phyloP scores from a whole-genome alignment of 2,329 filamentous ascomycete genomes.

The Tolypocladium paradoxum region DNA sequence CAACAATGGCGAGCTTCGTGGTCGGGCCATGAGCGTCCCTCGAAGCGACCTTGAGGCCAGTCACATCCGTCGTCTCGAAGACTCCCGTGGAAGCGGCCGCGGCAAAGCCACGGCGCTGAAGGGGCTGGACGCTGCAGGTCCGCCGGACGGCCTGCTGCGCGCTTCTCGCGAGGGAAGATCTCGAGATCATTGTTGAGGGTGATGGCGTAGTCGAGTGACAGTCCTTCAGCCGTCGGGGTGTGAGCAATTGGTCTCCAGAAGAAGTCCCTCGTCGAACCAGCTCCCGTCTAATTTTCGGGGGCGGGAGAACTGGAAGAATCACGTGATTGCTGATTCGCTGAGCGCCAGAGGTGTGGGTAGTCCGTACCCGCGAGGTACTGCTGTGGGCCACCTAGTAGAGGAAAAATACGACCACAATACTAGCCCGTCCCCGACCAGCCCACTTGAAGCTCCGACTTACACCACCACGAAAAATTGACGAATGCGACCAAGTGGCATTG shows the following conservation, averaged over 20 bases:
- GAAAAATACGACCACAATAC: background rate
- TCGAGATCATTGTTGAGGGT: slow-evolving; percentile 51
- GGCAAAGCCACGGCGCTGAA: slow-evolving; percentile 44
- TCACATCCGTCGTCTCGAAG: slow-evolving; percentile 78
- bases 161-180: slow-evolving; percentile 48
- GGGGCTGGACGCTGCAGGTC: slow-evolving; percentile 44
- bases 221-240: slow-evolving; percentile 29
- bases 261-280: slow-evolving; percentile 31
- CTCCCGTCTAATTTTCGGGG: slow-evolving; percentile 34
- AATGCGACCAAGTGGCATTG: slow-evolving; percentile 4
- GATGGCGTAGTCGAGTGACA: slow-evolving; percentile 46
- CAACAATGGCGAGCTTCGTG: slow-evolving; percentile 80
- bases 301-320: slow-evolving; percentile 18
- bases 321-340: slow-evolving; percentile 20
- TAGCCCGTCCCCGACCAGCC: slow-evolving; percentile 4
- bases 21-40: slow-evolving; percentile 82
- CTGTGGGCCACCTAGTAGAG: fast-evolving
- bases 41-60: slow-evolving; percentile 85
- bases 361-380: background rate
- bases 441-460: slow-evolving; percentile 7
- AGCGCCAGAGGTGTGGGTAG: background rate
- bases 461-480: slow-evolving; percentile 9
- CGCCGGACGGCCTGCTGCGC: slow-evolving; percentile 47
- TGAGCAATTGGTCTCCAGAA: slow-evolving; percentile 26
- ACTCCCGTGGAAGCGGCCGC: slow-evolving; percentile 58